Base-by-base conservation (phyloP, 305 asterid genomes). In the Petunia hybrid region DNA sequence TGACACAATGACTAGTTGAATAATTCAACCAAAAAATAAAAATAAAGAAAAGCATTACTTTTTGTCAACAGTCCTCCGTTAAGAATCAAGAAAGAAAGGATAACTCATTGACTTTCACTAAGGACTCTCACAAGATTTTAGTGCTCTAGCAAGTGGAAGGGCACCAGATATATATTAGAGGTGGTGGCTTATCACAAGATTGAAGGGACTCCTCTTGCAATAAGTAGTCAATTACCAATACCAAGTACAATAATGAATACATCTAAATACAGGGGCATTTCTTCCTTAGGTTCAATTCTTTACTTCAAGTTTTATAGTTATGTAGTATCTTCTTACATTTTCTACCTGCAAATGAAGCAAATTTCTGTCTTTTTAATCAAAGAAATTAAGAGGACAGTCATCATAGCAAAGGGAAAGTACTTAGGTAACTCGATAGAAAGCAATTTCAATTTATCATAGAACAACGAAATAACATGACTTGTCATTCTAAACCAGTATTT, bases 121-220 rank as follows among this genome's bases (percentile, higher is more conserved):
- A 71, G 69, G 79, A 67, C 61, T 82, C 79, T 63, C 59, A 76
- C 86, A 67, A 68, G 60, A 81, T 64, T 45, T 78, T 76, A 69
- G 86, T 86, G 90, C 86, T 82, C 75, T 84, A 83, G 86, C 84
- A 82, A 87, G 87, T 86, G 88, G 85, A 79, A 85, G 88, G 86
- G 56, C 88, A 88, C 79, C 53, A 76, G 76, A 53, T 69, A 42
- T 62, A 53, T 46, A 45, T 84, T 84, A 60, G 63, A 83, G 74
- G 63, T 80, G 64, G 78, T 61, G 80, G 71, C 78, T 36, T 66
- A 77, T 82, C 76, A 55, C 84, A 78, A 48, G 79, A 68, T 76
- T 68, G 66, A 80, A 82, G 64, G 75, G 77, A 65, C 85, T 78
- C 78, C 79, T 82, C 64, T 51, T 53, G 80, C 78, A 83, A 75